Evolutionary conservation across 2,329 filamentous ascomycete genomes (phyloP).

Genomic region (Pyricularia grisea): DNA sequence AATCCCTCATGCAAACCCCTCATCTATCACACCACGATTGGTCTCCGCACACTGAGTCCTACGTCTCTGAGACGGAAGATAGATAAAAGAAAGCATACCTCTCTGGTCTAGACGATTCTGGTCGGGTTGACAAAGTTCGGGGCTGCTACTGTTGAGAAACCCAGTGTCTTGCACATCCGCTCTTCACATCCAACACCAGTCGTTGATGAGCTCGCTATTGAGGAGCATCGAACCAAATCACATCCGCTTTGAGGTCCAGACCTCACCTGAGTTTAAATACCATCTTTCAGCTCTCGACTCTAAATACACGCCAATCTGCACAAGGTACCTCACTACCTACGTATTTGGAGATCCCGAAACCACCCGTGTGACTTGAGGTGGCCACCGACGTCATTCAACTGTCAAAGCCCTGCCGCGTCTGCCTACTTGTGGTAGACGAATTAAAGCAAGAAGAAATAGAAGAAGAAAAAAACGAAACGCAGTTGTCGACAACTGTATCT

Average conservation of each 20-base stretch:
- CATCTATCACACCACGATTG: neutral
- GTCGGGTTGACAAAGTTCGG: neutral
- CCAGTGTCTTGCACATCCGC: neutral
- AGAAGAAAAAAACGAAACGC: neutral
- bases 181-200: conserved; percentile 4
- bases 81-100: neutral
- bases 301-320: neutral
- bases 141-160: neutral
- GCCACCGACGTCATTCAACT: neutral
- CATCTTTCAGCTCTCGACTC: neutral
- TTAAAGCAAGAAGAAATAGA: neutral
- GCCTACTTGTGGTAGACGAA: neutral
- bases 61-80: neutral
- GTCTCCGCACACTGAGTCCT: neutral
- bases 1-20: neutral
- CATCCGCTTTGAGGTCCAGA: neutral
- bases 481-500: neutral
- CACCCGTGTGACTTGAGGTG: neutral
- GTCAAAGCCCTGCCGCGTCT: neutral
- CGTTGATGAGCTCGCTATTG: conserved; percentile 32
- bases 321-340: neutral
- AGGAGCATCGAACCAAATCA: conserved; percentile 16
- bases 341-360: neutral
- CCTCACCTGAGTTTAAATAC: neutral
- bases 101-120: neutral